A percentile compares a stretch with the other conserved stretches of the same genome.
phyloP scores from a whole-genome alignment of 495 filamentous ascomycete species.

The Apiosordaria backusii region DNA sequence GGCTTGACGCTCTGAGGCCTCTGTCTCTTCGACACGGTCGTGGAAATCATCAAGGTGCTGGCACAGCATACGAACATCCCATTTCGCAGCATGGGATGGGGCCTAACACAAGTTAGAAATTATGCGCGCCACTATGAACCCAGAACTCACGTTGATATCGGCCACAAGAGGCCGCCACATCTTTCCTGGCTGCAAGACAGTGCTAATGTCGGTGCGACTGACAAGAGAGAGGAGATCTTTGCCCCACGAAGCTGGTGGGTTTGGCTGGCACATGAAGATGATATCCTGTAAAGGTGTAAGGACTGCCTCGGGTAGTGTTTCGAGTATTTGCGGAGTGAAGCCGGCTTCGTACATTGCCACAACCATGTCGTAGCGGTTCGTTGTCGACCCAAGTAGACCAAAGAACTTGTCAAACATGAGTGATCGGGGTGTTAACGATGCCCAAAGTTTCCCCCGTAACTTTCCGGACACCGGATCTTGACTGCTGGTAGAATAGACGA shows the following conservation, averaged over 20 bases:
- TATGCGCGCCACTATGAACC: not conserved
- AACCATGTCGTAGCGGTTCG: slow-evolving; percentile 47
- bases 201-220: slow-evolving; percentile 74
- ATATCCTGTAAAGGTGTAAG: slow-evolving; percentile 74
- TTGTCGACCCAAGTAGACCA: slow-evolving; percentile 33
- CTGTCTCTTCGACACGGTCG: slow-evolving; percentile 41
- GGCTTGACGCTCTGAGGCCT: slow-evolving; percentile 72
- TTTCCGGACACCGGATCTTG: slow-evolving; percentile 7
- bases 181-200: slow-evolving; percentile 56
- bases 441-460: slow-evolving; percentile 26
- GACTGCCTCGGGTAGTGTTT: slow-evolving; percentile 80
- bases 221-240: slow-evolving; percentile 67
- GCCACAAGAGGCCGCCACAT: slow-evolving; percentile 37
- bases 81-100: slow-evolving; percentile 61
- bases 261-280: slow-evolving; percentile 75
- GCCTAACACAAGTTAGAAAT: slow-evolving; percentile 33
- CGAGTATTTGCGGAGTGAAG: slow-evolving; percentile 56
- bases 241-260: slow-evolving; percentile 75
- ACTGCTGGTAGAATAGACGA: slow-evolving; percentile 38
- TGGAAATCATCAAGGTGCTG: slow-evolving; percentile 41
- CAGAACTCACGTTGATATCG: slow-evolving; percentile 30
- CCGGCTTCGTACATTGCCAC: slow-evolving; percentile 60
- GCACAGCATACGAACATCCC: slow-evolving; percentile 67
- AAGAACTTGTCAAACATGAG: slow-evolving; percentile 61
- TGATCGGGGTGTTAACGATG: slow-evolving; percentile 53